phyloP scores from a whole-genome alignment of 495 filamentous ascomycete species.

The Polyplosphaeria fusca region DNA sequence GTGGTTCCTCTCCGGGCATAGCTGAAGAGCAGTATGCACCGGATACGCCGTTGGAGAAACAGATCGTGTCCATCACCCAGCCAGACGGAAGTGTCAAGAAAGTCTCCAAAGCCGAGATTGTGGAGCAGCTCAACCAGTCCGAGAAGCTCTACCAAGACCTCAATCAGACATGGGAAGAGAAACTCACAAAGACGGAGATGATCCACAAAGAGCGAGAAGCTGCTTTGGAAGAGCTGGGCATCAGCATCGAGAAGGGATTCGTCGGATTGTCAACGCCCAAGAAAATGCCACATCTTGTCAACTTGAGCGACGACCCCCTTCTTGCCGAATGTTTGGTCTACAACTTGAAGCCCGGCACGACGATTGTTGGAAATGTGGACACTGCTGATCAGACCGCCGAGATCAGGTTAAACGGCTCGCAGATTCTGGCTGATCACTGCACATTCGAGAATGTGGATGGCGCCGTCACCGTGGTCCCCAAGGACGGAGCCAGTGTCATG shows the following conservation, averaged over 20 bases:
- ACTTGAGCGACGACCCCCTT: slow-evolving; percentile 92
- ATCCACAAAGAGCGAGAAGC: slow-evolving; percentile 97
- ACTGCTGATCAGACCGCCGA: slow-evolving; percentile 70
- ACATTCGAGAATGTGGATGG: slow-evolving; percentile 90
- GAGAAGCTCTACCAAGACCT: slow-evolving; percentile 96
- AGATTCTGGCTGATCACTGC: slow-evolving; percentile 90
- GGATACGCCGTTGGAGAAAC: slow-evolving; percentile 87
- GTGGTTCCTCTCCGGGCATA: slow-evolving; percentile 47
- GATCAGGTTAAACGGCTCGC: slow-evolving; percentile 89
- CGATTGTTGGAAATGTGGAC: slow-evolving; percentile 88
- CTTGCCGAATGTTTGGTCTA: slow-evolving; percentile 97
- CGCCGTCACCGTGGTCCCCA: slow-evolving; percentile 82
- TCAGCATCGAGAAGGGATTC: slow-evolving; percentile 98
- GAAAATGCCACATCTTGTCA: slow-evolving; percentile 98
- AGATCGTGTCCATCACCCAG: slow-evolving; percentile 91
- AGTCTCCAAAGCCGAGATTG: slow-evolving; percentile 97
- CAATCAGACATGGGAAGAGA: slow-evolving; percentile 99
- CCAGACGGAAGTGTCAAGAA: slow-evolving; percentile 85
- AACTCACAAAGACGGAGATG: slow-evolving; percentile 86
- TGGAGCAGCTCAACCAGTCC: slow-evolving; percentile 89
- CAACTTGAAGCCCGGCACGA: slow-evolving; percentile 93
- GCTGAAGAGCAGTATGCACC: slow-evolving; percentile 82
- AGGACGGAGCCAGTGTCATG: slow-evolving; percentile 91
- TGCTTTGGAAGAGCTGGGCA: slow-evolving; percentile 92
- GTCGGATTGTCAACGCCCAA: slow-evolving; percentile 94